Evolutionary conservation across 192 early-diverging fungal species (phyloP).

Genomic region (Entomortierella parvispora): DNA sequence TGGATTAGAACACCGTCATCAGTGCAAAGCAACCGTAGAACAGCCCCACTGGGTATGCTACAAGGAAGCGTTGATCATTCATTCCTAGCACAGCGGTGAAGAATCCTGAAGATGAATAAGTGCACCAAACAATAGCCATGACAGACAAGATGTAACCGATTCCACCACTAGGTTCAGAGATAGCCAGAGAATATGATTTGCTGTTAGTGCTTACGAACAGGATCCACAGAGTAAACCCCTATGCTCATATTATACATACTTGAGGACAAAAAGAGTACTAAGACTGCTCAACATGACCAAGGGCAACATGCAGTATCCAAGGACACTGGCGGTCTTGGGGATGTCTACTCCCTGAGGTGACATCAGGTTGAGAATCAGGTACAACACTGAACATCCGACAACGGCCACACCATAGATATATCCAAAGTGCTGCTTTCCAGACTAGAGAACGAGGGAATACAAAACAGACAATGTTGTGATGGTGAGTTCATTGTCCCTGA

Average conservation of each 20-base stretch:
- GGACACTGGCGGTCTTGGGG: slow-evolving; percentile 89
- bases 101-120: slow-evolving; percentile 92
- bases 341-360: slow-evolving; percentile 86
- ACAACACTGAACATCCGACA: slow-evolving; percentile 87
- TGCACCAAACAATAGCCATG: slow-evolving; percentile 92
- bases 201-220: too few species aligned
- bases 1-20: slow-evolving; percentile 90
- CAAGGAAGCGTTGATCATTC: slow-evolving; percentile 91
- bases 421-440: slow-evolving; percentile 95
- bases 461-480: neutral
- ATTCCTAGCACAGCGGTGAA: slow-evolving; percentile 93
- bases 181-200: too few species aligned
- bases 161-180: slow-evolving; percentile 54
- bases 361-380: slow-evolving; percentile 95
- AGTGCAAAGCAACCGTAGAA: slow-evolving; percentile 95
- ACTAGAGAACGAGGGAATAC: slow-evolving; percentile 53
- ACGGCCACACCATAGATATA: slow-evolving; percentile 97
- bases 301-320: slow-evolving; percentile 97
- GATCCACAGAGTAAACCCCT: too few species aligned
- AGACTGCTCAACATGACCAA: slow-evolving; percentile 90
- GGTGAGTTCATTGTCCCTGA: neutral
- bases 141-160: slow-evolving; percentile 71
- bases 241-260: slow-evolving; percentile 56
- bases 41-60: slow-evolving; percentile 93
- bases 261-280: slow-evolving; percentile 74